Evolutionary conservation across 2,329 filamentous ascomycete species (phyloP).

Genomic region (Aaosphaeria arxii): DNA sequence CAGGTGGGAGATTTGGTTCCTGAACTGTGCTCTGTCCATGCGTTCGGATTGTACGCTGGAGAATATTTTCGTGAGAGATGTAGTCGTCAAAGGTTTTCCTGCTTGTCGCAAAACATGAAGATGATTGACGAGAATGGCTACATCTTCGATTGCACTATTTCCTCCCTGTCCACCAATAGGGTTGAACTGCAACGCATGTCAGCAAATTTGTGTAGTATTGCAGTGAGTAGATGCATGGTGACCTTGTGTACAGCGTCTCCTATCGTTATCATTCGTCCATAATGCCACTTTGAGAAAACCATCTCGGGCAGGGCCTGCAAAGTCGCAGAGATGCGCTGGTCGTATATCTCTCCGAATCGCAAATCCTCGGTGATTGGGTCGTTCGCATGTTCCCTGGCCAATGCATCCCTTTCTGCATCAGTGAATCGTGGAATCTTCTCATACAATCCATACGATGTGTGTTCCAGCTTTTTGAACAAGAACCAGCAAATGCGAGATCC

Average conservation of each 20-base stretch:
- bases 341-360: background rate
- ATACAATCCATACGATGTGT: background rate
- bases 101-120: background rate
- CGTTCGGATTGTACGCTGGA: background rate
- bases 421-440: background rate
- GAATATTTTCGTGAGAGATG: background rate
- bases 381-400: background rate
- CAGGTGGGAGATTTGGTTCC: background rate
- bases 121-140: background rate
- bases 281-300: background rate
- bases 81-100: background rate
- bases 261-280: background rate
- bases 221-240: background rate
- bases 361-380: background rate
- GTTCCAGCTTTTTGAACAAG: background rate
- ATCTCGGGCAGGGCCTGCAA: background rate
- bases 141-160: background rate
- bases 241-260: background rate
- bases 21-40: background rate
- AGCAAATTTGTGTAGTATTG: background rate
- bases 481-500: background rate
- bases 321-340: background rate
- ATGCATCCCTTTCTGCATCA: background rate
- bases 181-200: background rate
- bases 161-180: background rate